These are phyloP conservation scores for Ustilago lituana DNA, from an alignment of 1,284 basidiomycete species.

Conservation along the genomic window DNA sequence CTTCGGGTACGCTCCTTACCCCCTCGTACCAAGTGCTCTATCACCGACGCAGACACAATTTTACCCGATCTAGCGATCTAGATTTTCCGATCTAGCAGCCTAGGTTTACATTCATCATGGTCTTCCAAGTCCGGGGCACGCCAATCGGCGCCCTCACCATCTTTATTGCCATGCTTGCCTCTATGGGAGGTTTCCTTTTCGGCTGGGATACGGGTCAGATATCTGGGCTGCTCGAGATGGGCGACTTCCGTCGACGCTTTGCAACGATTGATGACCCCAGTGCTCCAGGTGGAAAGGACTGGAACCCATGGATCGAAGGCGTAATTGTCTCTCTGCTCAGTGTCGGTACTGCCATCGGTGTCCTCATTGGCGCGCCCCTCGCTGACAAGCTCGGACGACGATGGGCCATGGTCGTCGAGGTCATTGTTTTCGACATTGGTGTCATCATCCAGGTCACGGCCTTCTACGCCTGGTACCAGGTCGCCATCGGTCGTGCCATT, in stretches of 20 bases:
- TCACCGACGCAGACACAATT: no score
- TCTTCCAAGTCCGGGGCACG: slow-evolving; percentile 51
- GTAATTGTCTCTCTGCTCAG: slow-evolving; percentile 77
- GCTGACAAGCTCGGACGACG: slow-evolving; percentile 78
- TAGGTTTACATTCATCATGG: slow-evolving; percentile 20
- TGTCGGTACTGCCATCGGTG: slow-evolving; percentile 67
- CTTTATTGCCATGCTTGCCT: slow-evolving; percentile 76
- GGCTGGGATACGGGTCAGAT: slow-evolving; percentile 77
- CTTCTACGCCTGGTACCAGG: slow-evolving; percentile 65
- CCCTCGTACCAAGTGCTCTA: no score
- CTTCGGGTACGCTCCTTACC: no score
- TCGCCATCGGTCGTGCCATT: slow-evolving; percentile 76
- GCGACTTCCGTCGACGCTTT: slow-evolving; percentile 77
- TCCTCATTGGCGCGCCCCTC: slow-evolving; percentile 59
- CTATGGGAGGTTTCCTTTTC: slow-evolving; percentile 82
- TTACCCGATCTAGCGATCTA: no score
- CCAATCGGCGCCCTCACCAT: slow-evolving; percentile 71
- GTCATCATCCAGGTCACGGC: slow-evolving; percentile 72
- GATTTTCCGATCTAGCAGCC: background rate
- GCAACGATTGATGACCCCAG: slow-evolving; percentile 57
- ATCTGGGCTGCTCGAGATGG: slow-evolving; percentile 79
- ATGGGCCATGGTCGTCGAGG: slow-evolving; percentile 77
- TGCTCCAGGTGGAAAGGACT: slow-evolving; percentile 22
- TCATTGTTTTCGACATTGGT: slow-evolving; percentile 76
- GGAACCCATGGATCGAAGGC: slow-evolving; percentile 67